Base-by-base conservation (phyloP, 176 grass and related monocot species). In the Oryza rufipogon region DNA sequence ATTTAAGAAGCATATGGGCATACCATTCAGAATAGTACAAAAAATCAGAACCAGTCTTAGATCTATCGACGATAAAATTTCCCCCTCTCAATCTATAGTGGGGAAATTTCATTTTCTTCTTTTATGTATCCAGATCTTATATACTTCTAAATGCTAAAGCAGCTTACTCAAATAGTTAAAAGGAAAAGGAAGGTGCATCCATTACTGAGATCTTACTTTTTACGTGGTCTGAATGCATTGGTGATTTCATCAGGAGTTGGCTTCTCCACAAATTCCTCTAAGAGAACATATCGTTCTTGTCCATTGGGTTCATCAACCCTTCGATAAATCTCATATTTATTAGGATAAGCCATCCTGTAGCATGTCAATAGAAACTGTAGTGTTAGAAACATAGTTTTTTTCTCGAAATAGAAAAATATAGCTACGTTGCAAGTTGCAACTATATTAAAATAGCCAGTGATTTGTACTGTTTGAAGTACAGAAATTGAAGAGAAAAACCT, bases 291-390 rank as follows among this genome's bases (percentile, higher is more conserved):
- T 48, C 90, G 93, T 77, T 98, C 95, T 80, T 92, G 92, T 74
- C 85, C 67, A 80, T 60, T 72, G 41, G 87, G 56, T 46, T 88
- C 91, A 70, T 98, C 95, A 60, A 95, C 83, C 81, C 95, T 95
- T 92, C 86, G 85, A 90, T 90, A 98, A 71, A 98, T 83, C 71
- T 98, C 92, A 45, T 95, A 88, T 64, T 85, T 84, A 39, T 91
- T 88, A 81, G 95, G 92, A 74, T 98, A 95, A 88, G 92, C 73
- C 95, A 91, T 98, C 91, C 92, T 98, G 77, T 69, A 88, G 60
- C 70, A 81, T 33, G 14, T 23, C 56, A 80, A 79, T 39, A 64
- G 47, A 65, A 80, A 80, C 60, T 83, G 78, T 84, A 76, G 74
- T 39, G 46, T 12, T 26, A 76, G 71, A 28, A 76, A 41, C 20